These are phyloP conservation scores for Yamadazyma philogaea DNA, from an alignment of 805 yeast species.

Conservation along the genomic window DNA sequence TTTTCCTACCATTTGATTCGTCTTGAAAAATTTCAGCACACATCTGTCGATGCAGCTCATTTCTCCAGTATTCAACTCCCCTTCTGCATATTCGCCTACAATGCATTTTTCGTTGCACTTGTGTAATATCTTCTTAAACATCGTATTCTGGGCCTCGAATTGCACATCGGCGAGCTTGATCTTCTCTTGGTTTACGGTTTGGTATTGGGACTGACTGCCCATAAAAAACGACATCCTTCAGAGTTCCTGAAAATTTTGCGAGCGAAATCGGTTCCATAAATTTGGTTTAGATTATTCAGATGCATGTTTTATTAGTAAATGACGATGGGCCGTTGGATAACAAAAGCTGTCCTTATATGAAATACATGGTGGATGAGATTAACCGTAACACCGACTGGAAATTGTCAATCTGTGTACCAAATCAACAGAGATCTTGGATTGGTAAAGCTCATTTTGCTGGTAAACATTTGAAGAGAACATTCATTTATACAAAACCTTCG, in stretches of 20 bases:
- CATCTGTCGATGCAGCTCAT: conserved; percentile 80
- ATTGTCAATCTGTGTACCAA: conserved; percentile 78
- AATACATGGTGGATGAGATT: conserved; percentile 73
- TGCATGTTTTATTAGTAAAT: conserved; percentile 69
- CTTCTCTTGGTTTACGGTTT: conserved; percentile 54
- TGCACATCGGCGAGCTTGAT: conserved; percentile 65
- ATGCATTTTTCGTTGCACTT: conserved; percentile 77
- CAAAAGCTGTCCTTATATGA: conserved; percentile 77
- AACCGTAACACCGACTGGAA: conserved; percentile 73
- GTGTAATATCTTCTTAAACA: conserved; percentile 54
- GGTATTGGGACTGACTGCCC: conserved; percentile 41
- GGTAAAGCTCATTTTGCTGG: conserved; percentile 96
- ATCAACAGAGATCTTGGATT: conserved; percentile 89
- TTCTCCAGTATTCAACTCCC: conserved; percentile 84
- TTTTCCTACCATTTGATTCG: conserved; percentile 63
- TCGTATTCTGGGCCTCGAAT: conserved; percentile 57
- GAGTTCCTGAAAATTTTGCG: not conserved
- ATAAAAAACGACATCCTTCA: conserved; percentile 61
- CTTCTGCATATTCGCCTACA: conserved; percentile 80
- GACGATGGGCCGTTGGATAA: conserved; percentile 95
- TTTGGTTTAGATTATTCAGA: conserved; percentile 13
- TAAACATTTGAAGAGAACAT: conserved; percentile 55
- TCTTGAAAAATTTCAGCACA: conserved; percentile 74
- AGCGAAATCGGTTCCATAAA: conserved; percentile 1
- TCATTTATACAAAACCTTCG: conserved; percentile 51